Conservation (phyloP, 176 grass and related monocot species). For the Juncus effusus region DNA sequence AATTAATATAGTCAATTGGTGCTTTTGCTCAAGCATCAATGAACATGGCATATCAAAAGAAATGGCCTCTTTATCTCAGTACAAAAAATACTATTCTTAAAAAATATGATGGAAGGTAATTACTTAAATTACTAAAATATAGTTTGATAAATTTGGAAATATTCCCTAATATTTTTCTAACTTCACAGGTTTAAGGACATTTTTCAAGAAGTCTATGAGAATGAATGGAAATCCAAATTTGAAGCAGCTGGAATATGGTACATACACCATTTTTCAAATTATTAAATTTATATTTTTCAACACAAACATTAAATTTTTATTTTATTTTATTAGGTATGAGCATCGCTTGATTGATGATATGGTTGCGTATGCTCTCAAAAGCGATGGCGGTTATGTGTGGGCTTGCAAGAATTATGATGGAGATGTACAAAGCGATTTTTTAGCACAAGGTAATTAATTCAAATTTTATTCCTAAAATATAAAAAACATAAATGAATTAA, state of each 20-base stretch:
- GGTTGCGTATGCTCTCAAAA: conserved; percentile 95
- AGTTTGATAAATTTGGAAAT: conserved; percentile 7
- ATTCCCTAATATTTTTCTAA: background rate
- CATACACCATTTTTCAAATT: conserved; percentile 11
- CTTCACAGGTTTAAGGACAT: conserved; percentile 79
- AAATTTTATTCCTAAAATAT: background rate
- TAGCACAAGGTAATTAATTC: conserved; percentile 63
- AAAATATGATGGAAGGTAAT: conserved; percentile 89
- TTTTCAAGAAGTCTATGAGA: conserved; percentile 89
- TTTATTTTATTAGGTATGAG: conserved; percentile 55
- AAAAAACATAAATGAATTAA: background rate
- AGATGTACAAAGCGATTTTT: conserved; percentile 89
- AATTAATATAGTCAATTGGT: conserved; percentile 57
- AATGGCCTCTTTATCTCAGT: conserved; percentile 96
- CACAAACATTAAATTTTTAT: too few relatives aligned
- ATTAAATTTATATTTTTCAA: too few relatives aligned
- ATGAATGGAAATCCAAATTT: conserved; percentile 67
- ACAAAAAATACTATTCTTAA: conserved; percentile 97
- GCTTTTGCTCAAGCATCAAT: conserved; percentile 87
- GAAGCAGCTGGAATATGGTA: conserved; percentile 89
- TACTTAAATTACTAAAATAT: background rate
- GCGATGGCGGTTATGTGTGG: conserved; percentile 95
- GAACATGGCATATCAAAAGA: conserved; percentile 79
- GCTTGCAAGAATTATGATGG: conserved; percentile 99
- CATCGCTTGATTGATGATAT: conserved; percentile 98